Evolutionary conservation across 2,329 filamentous ascomycete genomes (phyloP), one percentile per base, ranked within the genome.

Genomic region (Paecilomyces sp.): DNA sequence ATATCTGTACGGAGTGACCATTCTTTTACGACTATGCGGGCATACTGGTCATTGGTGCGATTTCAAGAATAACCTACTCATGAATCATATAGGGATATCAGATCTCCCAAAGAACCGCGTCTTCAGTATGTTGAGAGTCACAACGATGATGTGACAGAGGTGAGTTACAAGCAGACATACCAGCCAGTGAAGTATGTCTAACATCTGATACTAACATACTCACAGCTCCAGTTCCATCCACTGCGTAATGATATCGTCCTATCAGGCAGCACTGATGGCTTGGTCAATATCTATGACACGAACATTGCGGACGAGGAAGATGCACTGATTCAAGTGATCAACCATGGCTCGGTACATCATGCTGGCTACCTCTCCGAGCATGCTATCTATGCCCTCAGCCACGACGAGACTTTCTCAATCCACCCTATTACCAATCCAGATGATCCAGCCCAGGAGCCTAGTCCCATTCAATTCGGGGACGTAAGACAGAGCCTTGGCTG

Each of bases 251-350:
- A 79, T 41, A 71, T 83, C 22, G 76, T 87, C 3, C 77, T 88
- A 1, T 85, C 83, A 11, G 83, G 83, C 47, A 85, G 83, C 66
- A 87, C 85, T 22, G 85, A 88, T 66, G 84, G 84, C 2, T 77
- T 87, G 0, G 78, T 87, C 62, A 86, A 85, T 63, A 74, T 87
- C 60, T 87, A 87, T 69, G 81, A 88, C 69, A 81, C 80, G 25
- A 78, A 77, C 25, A 77, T 85, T 51, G 66, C 71, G 2, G 82
- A 84, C 55, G 85, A 88, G 70, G 85, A 88, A 58, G 85, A 88
- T 57, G 84, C 84, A 1, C 72, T 87, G 31, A 76, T 84, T 56
- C 84, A 86, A 67, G 83, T 86, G 33, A 80, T 86, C 68, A 87
- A 87, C 67, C 84, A 87, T 64, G 76, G 81, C 55, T 86, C 85